These are phyloP conservation scores for Xylaria sp. DNA, from an alignment of 2,329 filamentous ascomycete species.

Conservation along the genomic window DNA sequence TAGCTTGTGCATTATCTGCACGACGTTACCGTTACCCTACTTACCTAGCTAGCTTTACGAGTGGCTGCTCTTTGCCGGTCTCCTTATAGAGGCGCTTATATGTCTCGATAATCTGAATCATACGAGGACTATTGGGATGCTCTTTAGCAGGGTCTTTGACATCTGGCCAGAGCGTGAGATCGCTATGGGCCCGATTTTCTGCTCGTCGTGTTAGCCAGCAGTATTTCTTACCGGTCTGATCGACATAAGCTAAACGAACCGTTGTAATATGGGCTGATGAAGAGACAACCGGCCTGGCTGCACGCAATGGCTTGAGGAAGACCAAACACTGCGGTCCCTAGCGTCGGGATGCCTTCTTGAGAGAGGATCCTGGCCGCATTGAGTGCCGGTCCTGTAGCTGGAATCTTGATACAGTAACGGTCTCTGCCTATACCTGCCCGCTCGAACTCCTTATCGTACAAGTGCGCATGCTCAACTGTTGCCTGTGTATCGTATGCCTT, in stretches of 20 bases:
- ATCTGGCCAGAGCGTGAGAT: conserved; percentile 57
- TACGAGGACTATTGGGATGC: conserved; percentile 59
- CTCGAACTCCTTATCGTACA: conserved; percentile 59
- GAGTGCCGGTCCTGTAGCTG: conserved; percentile 58
- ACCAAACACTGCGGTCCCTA: conserved; percentile 60
- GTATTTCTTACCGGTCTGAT: neutral
- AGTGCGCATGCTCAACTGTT: conserved; percentile 58
- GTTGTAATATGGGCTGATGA: conserved; percentile 61
- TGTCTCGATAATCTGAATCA: conserved; percentile 60
- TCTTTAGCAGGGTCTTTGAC: conserved; percentile 58
- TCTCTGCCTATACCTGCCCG: conserved; percentile 57
- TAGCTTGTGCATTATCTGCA: conserved; percentile 3
- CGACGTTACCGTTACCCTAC: neutral
- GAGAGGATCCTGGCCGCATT: conserved; percentile 56
- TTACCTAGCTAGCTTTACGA: conserved; percentile 57
- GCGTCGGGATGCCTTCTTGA: conserved; percentile 48
- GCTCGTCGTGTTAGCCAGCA: neutral
- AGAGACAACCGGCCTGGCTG: conserved; percentile 58
- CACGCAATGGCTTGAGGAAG: conserved; percentile 61
- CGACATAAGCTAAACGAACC: conserved; percentile 45
- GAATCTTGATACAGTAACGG: conserved; percentile 63
- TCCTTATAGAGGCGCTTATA: conserved; percentile 58
- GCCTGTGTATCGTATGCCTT: conserved; percentile 58
- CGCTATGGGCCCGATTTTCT: conserved; percentile 57
- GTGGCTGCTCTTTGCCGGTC: conserved; percentile 61